Percentiles rank a stretch among this genome's conserved stretches.
phyloP scores from a whole-genome alignment of 129 eudicot species.

The Flaveria robusta region DNA sequence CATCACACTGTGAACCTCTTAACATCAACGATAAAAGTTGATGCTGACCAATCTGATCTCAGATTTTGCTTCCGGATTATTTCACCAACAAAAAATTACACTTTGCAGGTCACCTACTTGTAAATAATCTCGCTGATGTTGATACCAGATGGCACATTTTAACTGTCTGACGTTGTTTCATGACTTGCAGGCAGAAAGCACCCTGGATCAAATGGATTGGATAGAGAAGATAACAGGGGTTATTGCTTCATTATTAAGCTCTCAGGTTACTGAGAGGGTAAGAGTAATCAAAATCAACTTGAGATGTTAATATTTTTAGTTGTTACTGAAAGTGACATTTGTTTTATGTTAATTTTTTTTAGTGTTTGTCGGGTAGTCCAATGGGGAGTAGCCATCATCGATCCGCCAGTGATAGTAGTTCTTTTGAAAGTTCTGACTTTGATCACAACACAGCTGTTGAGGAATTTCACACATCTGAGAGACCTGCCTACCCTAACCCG shows the following conservation, averaged over 20 bases:
- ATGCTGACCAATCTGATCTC: conserved; percentile 95
- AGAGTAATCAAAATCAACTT: conserved; percentile 11
- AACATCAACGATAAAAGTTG: conserved; percentile 95
- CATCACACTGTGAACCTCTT: conserved; percentile 94
- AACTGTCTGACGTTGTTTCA: neutral
- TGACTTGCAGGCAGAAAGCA: conserved; percentile 88
- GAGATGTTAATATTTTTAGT: neutral
- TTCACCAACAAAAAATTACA: conserved; percentile 92
- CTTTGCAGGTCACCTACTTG: conserved; percentile 69
- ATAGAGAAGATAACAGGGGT: conserved; percentile 98
- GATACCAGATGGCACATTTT: neutral
- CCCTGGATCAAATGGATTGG: conserved; percentile 99
- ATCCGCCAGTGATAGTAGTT: conserved; percentile 94
- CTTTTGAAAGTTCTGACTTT: conserved; percentile 91
- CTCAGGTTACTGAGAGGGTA: conserved; percentile 97
- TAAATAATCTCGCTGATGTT: neutral
- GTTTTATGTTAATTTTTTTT: conserved; percentile 22
- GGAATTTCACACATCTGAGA: conserved; percentile 63
- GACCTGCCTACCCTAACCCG: conserved; percentile 59
- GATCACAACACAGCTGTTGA: conserved; percentile 71
- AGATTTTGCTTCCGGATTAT: conserved; percentile 95
- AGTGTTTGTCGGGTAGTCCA: conserved; percentile 88
- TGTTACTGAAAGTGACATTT: neutral
- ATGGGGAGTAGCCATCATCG: conserved; percentile 93
- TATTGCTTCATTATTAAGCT: conserved; percentile 89